Evolutionary conservation across 2,329 filamentous ascomycete species (phyloP), one percentile per base, ranked within the genome.

Genomic region (Aspergillus fructus): DNA sequence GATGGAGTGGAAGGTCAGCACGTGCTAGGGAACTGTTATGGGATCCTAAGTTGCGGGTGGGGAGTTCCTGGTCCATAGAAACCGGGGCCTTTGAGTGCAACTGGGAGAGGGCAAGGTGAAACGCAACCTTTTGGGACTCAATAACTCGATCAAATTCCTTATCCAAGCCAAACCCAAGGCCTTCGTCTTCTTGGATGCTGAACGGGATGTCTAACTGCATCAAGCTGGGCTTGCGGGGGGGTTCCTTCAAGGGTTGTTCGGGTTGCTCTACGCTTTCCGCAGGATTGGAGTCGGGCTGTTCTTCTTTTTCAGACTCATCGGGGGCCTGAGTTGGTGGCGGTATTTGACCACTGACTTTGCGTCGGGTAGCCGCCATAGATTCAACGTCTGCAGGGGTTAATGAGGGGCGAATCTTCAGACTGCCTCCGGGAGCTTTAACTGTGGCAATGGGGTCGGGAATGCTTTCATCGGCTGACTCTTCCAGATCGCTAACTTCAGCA

Each of bases 91-190:
- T 52, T 50, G 52, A 60, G 62, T 70, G 65, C 60, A 71, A 61
- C 64, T 72, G 69, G 65, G 73, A 73, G 67, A 77, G 72, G 66
- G 77, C 75, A 65, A 74, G 70, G 60, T 77, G 69, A 73, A 83
- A 85, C 78, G 81, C 80, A 83, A 97, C 93, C 92, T 97, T 97
- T 89, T 97, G 93, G 72, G 88, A 85, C 78, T 97, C 92, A 68
- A 97, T 96, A 55, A 97, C 90, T 59, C 93, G 86, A 69, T 97
- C 92, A 75, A 97, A 97, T 72, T 97, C 94, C 68, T 90, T 85
- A 68, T 96, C 91, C 46, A 97, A 84, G 62, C 91, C 93, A 62
- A 96, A 87, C 60, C 90, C 90, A 55, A 94, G 83, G 69, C 74
- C 73, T 59, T 93, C 91, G 43, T 85, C 80, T 47, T 85, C 80